Conservation (phyloP, 2,329 filamentous ascomycete genomes). For the Aschersonia sp. region DNA sequence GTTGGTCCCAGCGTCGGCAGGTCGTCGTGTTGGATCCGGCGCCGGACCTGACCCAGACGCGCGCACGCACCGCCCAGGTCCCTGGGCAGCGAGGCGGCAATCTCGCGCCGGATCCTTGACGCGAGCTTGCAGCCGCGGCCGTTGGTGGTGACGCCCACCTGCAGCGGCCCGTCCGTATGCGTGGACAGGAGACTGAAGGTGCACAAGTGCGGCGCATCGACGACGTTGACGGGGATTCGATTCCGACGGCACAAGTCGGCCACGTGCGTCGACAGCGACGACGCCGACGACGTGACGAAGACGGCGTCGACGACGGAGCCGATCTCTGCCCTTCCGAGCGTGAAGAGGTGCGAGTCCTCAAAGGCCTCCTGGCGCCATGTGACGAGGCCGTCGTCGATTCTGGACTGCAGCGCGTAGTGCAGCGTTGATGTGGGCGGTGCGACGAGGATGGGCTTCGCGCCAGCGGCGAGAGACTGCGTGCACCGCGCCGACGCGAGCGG, state of each 20-base stretch:
- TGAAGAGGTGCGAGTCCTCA: conserved; percentile 55
- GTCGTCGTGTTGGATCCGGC: conserved; percentile 63
- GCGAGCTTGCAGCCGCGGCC: conserved; percentile 90
- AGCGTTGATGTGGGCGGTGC: conserved; percentile 49
- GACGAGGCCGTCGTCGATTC: conserved; percentile 51
- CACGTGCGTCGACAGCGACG: conserved; percentile 44
- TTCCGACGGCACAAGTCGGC: conserved; percentile 61
- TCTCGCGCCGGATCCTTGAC: conserved; percentile 75
- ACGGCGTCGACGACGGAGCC: conserved; percentile 75
- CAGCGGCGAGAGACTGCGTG: conserved; percentile 64
- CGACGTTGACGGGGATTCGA: conserved; percentile 85
- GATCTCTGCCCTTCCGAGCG: conserved; percentile 68
- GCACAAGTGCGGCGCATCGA: conserved; percentile 75
- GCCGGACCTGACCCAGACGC: conserved; percentile 58
- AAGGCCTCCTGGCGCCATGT: conserved; percentile 55
- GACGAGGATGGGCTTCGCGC: conserved; percentile 68
- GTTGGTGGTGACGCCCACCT: conserved; percentile 91
- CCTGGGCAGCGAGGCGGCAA: conserved; percentile 63
- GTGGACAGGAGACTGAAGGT: conserved; percentile 83
- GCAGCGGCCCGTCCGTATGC: conserved; percentile 78
- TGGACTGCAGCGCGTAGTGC: conserved; percentile 43
- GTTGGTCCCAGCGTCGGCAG: conserved; percentile 14
- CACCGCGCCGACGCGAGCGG: conserved; percentile 78
- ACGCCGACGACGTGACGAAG: conserved; percentile 56
- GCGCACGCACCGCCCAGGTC: conserved; percentile 66